Base-by-base conservation (phyloP, 1,284 basidiomycete species). In the Rhodotorula sp. region DNA sequence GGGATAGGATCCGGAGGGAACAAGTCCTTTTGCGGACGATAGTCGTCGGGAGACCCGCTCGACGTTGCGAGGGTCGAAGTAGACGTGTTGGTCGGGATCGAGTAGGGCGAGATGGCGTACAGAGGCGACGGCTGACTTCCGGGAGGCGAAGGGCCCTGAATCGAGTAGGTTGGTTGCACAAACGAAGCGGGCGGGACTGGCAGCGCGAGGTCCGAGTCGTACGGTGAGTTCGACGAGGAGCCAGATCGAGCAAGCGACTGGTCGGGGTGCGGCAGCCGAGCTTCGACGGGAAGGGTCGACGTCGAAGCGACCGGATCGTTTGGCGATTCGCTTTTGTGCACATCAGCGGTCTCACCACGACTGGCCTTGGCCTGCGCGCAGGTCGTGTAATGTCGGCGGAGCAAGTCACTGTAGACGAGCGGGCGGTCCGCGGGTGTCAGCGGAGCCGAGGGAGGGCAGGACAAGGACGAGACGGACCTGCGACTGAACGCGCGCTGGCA, bases 371-470 rank as follows among this genome's bases (percentile, higher is more conserved):
- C 68, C 47, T 65, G 34, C 7, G 21, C 34, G 59, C 74, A 75
- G 3, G 74, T 71, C 61, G 69, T 71, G 63, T 65, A 65, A 59
- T 75, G 74, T 1, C 74, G 51, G 29, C 64, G 39, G 16, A 75
- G 65, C 10, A 75, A 47, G 26, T 75, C 74, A 48, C 71, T 73
- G 39, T 8, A 14, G 16, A 16, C 26, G 23, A 54, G 47, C n/a
- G 62, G 23, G 18, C 12, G 10, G 14, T 34, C 47, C 52, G 60
- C 12, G 12, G 5, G 18, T n/a, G 18, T n/a, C 34, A 23, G 49
- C 26, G 26, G 20, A 26, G 29, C 21, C 20, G 43, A 48, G 23
- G 39, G 29, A 43, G 39, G 39, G 29, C 29, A 43, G 39, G 39
- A 43, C 10, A 43, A 12, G 39, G 39, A 14, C 10, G 7, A 8